Base-by-base conservation (phyloP, 2,329 filamentous ascomycete species). In the Fusarium hostae region DNA sequence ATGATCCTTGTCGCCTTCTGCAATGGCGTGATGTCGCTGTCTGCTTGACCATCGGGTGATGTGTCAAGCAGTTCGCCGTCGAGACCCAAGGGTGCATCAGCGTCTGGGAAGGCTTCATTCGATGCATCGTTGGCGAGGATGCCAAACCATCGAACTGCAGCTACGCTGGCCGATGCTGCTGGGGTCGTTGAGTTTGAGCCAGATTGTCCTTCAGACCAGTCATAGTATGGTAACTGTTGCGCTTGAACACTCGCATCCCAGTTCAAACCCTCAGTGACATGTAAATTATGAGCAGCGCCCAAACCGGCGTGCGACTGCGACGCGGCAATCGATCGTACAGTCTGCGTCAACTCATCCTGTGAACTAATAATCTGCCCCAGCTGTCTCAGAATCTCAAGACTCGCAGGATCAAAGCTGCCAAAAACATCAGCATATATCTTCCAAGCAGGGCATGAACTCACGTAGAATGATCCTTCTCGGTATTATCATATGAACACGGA, bases 371-470 rank as follows among this genome's bases (percentile, higher is more conserved):
- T 67, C 37, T 74, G 73, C 9, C 63, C 63, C 20, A 77, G 48
- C 39, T 77, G 75, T 20, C 74, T 63, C 15, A 81, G 63, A 18
- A 81, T 81, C 45, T 78, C 79, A 6, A 81, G 59, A 34, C 77
- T 81, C n/a, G 80, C 80, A 26, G 79, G 75, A 47, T 81, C 79
- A 37, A 79, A 82, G 39, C 80, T 81, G n/a, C 9, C 10, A 1
- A 9, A 12, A 3, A 2, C 5, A 20, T 70, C 4, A 70, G 45
- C 7, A 47, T 2, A 7, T 3, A 11, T 5, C 2, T 4, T 5
- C 1, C 9, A 34, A 44, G n/a, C 9, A 48, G 3, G 10, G 10
- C 11, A 12, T 40, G 13, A 30, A 70, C 74, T 37, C 11, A 77
- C 77, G 75, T 68, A 18, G 77, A 79, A 55, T 76, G 75, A 26